Conservation (phyloP, 345 rosid genomes). For the Rhizophora mangle region DNA sequence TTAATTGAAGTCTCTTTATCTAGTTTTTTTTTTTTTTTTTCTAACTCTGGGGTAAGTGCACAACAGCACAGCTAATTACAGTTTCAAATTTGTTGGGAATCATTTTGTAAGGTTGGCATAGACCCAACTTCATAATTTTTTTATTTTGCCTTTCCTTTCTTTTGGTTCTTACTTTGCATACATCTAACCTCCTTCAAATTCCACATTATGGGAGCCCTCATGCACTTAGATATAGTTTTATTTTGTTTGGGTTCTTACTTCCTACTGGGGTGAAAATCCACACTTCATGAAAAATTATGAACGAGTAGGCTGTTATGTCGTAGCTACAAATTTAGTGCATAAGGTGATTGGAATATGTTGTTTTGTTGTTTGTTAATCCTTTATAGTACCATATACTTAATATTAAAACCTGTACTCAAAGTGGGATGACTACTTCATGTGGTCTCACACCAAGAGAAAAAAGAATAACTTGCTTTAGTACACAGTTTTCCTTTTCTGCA, state of each 20-base stretch:
- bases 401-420: background rate
- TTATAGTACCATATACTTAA: too few relatives aligned
- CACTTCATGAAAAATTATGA: too few relatives aligned
- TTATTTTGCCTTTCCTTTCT: background rate
- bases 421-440: background rate
- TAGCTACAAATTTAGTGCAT: too few relatives aligned
- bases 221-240: too few relatives aligned
- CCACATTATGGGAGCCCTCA: too few relatives aligned
- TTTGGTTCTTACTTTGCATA: background rate
- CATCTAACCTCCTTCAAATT: too few relatives aligned
- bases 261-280: too few relatives aligned
- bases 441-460: slow-evolving; percentile 5
- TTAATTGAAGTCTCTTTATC: background rate
- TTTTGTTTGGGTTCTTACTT: too few relatives aligned
- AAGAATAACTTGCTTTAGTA: slow-evolving; percentile 5
- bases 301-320: too few relatives aligned
- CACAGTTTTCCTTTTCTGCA: background rate
- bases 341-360: too few relatives aligned
- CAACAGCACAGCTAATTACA: background rate
- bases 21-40: background rate
- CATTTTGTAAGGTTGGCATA: background rate
- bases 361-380: too few relatives aligned
- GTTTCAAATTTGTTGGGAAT: background rate
- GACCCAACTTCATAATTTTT: background rate
- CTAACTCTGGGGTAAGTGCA: background rate